Base-by-base conservation (phyloP, 2,329 filamentous ascomycete species). In the Elsinoe ampelina region DNA sequence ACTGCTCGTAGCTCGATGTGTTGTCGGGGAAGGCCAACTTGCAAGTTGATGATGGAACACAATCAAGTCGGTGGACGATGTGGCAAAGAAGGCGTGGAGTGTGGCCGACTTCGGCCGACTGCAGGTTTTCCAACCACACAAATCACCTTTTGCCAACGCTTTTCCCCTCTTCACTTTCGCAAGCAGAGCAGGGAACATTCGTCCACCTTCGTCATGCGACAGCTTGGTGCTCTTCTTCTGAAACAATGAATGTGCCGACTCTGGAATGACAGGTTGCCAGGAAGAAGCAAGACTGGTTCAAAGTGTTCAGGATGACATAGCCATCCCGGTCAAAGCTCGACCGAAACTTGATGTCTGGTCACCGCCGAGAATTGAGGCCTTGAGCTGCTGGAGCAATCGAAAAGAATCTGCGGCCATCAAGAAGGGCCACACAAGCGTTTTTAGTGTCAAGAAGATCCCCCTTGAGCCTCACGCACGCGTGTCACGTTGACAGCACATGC, bases 271-370 rank as follows among this genome's bases (percentile, higher is more conserved):
- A 50, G 45, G 2, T 50, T n/a, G 22, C 13, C 30, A 35, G 22
- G 15, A n/a, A 15, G 15, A 15, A 10, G 26, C 32, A 50, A 35
- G 45, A 34, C 45, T 50, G 45, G 45, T 50, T 50, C 19, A 50
- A 15, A 50, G n/a, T 35, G 45, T 34, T 22, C 43, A 35, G 22
- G n/a, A 48, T 48, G 43, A 48, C 43, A 48, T 48, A 48, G 43
- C 43, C 43, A n/a, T 32, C 30, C 43, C 43, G 22, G 43, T 48
- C 22, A 32, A 48, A 48, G 43, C 43, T 48, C 43, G 43, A 48
- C 43, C 22, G 43, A 48, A 48, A 34, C 43, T 34, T 48, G 22
- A 48, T 48, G 30, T 48, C 12, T 48, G 43, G 43, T 48, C 30
- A 26, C n/a, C 43, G 43, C 43, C 43, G 43, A 48, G 43, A n/a